Base-by-base conservation (phyloP, 345 rosid genomes). In the Ceriops decandra region DNA sequence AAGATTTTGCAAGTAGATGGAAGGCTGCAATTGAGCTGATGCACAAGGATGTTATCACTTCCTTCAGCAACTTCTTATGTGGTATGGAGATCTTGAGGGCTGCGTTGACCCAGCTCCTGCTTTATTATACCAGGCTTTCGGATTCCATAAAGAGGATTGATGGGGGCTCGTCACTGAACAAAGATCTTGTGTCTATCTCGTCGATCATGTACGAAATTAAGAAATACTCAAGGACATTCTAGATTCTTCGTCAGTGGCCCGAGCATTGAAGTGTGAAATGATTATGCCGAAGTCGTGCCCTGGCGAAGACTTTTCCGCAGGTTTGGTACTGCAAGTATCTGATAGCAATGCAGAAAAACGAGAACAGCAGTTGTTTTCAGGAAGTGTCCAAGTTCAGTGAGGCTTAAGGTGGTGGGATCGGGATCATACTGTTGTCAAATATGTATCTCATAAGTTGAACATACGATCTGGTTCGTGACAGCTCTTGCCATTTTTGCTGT, bases 71-170 rank as follows among this genome's bases (percentile, higher is more conserved):
- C 84, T 95, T 88, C 81, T 75, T 91, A 79, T 88, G 98, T 16
- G 99, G 98, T 27, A 95, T 90, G 99, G 96, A 95, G 78, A 95
- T 95, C 69, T 68, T 95, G 82, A 86, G 90, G 70, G 99, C 99
- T 71, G 96, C 97, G 61, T 71, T 91, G 85, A 95, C 99, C 35
- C 99, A 95, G 76, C 85, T 95, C 17, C 83, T 95, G 71, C 97
- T 95, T 38, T 95, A 91, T 72, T 91, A 95, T 68, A 91, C 98
- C 72, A 80, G 99, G 73, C 92, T 95, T 24, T 85, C 99, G 0
- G 98, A 95, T 60, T 84, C 88, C 89, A 88, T 86, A 67, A 90
- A 90, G 88, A 85, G 71, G 82, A 82, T 90, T 36, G 64, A 66
- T 24, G 95, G 96, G n/a, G 99, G 93, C 13, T 83, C 98, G 20